A percentile compares a stretch with the other conserved stretches of the same genome.
Conservation (phyloP, 208 protist genomes). For the Sergeia podlipaevii region DNA sequence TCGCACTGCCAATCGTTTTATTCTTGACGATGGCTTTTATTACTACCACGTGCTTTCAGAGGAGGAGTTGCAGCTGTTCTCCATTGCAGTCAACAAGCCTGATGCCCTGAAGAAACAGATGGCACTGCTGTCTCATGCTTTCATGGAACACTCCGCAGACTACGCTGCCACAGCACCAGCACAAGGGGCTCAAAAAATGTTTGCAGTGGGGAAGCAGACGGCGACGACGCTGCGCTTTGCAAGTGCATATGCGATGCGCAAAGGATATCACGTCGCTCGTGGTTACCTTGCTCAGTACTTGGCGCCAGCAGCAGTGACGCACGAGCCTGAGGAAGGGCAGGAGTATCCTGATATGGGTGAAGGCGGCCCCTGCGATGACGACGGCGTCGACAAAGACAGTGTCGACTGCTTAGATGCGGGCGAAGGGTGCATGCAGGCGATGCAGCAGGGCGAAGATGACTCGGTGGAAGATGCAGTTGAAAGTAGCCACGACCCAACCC, state of each 20-base stretch:
- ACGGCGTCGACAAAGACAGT: background rate
- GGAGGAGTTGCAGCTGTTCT: slow-evolving; percentile 35
- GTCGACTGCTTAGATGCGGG: no score
- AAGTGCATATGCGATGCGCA: slow-evolving; percentile 22
- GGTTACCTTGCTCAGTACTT: slow-evolving; percentile 17
- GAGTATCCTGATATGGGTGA: background rate
- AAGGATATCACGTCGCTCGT: slow-evolving; percentile 17
- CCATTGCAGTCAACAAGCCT: slow-evolving; percentile 35
- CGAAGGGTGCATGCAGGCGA: no score
- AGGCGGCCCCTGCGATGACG: background rate
- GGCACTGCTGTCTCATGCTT: slow-evolving; percentile 33
- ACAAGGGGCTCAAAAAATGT: slow-evolving; percentile 20
- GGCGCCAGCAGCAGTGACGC: no score
- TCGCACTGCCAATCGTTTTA: slow-evolving; percentile 38
- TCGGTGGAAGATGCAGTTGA: no score
- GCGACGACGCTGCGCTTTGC: slow-evolving; percentile 23
- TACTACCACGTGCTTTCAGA: slow-evolving; percentile 53
- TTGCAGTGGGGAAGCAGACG: slow-evolving; percentile 21
- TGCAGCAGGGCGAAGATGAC: no score
- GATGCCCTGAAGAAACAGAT: slow-evolving; percentile 43
- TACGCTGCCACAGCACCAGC: slow-evolving; percentile 20
- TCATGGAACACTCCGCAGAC: slow-evolving; percentile 41
- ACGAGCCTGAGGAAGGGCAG: no score
- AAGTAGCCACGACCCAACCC: background rate
- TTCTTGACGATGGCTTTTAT: slow-evolving; percentile 53